A percentile compares a stretch with the other conserved stretches of the same genome.
phyloP scores from a whole-genome alignment of 106 monocot species.

The Dendrobium catenatum region DNA sequence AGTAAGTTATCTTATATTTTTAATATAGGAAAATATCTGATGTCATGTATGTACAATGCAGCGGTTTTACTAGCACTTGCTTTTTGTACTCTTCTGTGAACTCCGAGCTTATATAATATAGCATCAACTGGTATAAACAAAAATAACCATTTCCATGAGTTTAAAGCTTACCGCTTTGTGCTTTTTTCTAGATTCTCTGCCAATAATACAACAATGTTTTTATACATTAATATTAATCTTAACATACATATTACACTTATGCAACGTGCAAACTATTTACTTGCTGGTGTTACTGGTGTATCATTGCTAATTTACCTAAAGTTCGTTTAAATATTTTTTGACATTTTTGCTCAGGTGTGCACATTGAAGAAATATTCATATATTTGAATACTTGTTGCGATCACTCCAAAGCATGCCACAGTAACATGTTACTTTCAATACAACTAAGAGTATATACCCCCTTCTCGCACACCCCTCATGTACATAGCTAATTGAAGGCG shows the following conservation, averaged over 20 bases:
- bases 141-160: background rate
- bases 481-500: too few relatives aligned
- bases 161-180: background rate
- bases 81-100: background rate
- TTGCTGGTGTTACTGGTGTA: background rate
- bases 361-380: too few relatives aligned
- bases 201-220: background rate
- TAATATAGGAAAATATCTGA: background rate
- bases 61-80: background rate
- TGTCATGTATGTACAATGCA: background rate
- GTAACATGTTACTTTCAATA: background rate
- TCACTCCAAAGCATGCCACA: background rate
- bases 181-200: background rate
- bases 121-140: background rate
- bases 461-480: too few relatives aligned
- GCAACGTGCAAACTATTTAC: background rate
- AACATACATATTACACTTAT: background rate
- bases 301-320: background rate
- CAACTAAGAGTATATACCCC: too few relatives aligned
- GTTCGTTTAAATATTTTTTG: too few relatives aligned
- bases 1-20: conserved; percentile 32
- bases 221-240: background rate
- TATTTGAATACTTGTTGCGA: background rate
- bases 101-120: background rate
- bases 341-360: too few relatives aligned